Conservation (phyloP, 345 rosid species). For the Pistacia atlantica region DNA sequence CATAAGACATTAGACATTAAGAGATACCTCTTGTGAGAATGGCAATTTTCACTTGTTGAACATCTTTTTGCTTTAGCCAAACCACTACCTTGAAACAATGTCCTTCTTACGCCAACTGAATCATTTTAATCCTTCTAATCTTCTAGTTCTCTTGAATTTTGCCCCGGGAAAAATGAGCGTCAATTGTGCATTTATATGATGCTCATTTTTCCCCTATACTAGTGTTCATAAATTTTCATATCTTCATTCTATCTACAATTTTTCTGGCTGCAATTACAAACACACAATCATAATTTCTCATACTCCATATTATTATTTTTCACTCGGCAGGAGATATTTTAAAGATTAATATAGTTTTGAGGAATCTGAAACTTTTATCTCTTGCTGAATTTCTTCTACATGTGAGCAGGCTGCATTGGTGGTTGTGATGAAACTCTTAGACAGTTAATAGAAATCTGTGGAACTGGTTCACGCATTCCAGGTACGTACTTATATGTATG, state of each 20-base stretch:
- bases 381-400: conserved; percentile 22
- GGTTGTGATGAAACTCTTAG: conserved; percentile 84
- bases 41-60: not conserved
- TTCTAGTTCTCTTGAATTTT: not conserved
- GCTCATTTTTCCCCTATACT: not conserved
- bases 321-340: not conserved
- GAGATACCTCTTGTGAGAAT: too few relatives aligned
- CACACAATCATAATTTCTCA: not conserved
- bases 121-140: not conserved
- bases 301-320: not conserved
- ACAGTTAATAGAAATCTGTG: conserved; percentile 85
- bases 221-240: not conserved
- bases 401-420: conserved; percentile 80
- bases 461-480: conserved; percentile 87
- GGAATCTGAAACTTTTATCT: not conserved
- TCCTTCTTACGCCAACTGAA: not conserved
- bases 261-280: not conserved
- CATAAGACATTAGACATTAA: too few relatives aligned
- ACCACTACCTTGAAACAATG: not conserved
- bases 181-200: not conserved
- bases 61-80: not conserved
- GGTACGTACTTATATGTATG: conserved; percentile 41
- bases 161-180: not conserved
- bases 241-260: not conserved
- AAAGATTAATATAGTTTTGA: not conserved